Conservation (phyloP, 257 asterid genomes). For the Plantago elongata region DNA sequence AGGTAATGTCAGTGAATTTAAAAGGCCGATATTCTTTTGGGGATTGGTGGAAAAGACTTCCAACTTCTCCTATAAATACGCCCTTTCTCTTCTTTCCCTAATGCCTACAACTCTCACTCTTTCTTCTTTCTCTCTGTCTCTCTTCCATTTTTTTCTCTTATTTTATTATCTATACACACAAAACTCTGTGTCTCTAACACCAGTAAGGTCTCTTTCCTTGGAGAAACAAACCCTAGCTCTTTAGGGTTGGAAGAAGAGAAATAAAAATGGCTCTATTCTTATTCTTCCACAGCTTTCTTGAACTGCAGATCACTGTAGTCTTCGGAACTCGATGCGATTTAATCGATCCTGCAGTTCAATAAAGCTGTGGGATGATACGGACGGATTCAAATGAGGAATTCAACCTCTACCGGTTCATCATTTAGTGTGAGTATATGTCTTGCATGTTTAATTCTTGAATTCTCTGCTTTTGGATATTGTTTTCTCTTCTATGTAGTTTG, state of each 20-base stretch:
- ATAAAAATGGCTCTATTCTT: slow-evolving; percentile 49
- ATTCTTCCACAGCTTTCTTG: slow-evolving; percentile 99
- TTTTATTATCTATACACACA: no score
- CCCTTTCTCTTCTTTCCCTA: slow-evolving; percentile 18
- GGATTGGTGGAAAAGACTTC: slow-evolving; percentile 50
- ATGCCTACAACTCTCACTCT: neutral
- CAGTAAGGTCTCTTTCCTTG: no score
- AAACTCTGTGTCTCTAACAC: no score
- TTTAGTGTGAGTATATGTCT: neutral
- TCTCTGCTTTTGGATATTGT: neutral
- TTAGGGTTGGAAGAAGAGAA: slow-evolving; percentile 30
- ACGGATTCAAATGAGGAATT: slow-evolving; percentile 12
- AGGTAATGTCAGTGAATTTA: slow-evolving; percentile 16
- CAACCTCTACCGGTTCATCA: neutral
- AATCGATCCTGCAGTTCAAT: slow-evolving; percentile 42
- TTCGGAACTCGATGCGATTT: neutral
- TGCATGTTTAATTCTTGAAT: neutral
- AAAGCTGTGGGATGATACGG: slow-evolving; percentile 60
- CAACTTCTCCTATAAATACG: slow-evolving; percentile 38
- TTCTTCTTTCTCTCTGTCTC: slow-evolving; percentile 18
- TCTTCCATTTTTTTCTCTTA: slow-evolving; percentile 2
- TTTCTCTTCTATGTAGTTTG: no score
- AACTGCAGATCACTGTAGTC: slow-evolving; percentile 38
- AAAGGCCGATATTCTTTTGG: slow-evolving; percentile 51
- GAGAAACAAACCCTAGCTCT: slow-evolving; percentile 35